phyloP scores from a whole-genome alignment of 129 eudicot species.

The Silybum marianum region DNA sequence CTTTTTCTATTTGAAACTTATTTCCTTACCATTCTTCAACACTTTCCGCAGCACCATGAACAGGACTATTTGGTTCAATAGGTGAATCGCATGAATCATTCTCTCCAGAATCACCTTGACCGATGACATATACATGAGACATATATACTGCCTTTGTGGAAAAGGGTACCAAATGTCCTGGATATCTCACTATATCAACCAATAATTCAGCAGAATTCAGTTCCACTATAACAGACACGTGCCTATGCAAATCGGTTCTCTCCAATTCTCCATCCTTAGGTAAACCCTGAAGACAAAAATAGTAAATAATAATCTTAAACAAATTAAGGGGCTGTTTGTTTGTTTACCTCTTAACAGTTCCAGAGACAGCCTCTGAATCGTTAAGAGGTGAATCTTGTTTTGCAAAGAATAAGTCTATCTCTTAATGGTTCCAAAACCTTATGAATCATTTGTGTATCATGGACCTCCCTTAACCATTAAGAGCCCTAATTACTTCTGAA shows the following conservation, averaged over 20 bases:
- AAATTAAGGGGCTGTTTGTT: no score
- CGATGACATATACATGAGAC: constrained; percentile 86
- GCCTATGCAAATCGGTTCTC: constrained; percentile 60
- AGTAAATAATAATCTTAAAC: background rate
- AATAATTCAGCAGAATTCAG: constrained; percentile 64
- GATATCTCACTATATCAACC: constrained; percentile 92
- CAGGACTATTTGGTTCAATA: constrained; percentile 92
- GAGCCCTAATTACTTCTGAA: no score
- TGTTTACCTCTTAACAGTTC: no score
- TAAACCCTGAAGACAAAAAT: constrained; percentile 50
- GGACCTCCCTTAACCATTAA: no score
- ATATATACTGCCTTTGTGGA: constrained; percentile 75
- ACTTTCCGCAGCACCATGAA: constrained; percentile 74
- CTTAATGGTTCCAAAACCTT: no score
- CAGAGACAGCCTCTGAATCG: no score
- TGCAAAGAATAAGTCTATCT: no score
- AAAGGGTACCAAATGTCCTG: constrained; percentile 87
- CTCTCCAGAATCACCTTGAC: constrained; percentile 98
- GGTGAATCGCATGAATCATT: constrained; percentile 99
- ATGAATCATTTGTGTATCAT: no score
- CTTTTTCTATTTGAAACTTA: background rate
- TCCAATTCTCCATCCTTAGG: constrained; percentile 66
- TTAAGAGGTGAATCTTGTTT: no score
- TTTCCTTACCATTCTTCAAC: constrained; percentile 67
- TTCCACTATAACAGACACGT: constrained; percentile 63